A percentile compares a stretch with the other conserved stretches of the same genome.
These are phyloP conservation scores for Tausonia pullulans DNA, from an alignment of 1,284 basidiomycete species.

Conservation along the genomic window DNA sequence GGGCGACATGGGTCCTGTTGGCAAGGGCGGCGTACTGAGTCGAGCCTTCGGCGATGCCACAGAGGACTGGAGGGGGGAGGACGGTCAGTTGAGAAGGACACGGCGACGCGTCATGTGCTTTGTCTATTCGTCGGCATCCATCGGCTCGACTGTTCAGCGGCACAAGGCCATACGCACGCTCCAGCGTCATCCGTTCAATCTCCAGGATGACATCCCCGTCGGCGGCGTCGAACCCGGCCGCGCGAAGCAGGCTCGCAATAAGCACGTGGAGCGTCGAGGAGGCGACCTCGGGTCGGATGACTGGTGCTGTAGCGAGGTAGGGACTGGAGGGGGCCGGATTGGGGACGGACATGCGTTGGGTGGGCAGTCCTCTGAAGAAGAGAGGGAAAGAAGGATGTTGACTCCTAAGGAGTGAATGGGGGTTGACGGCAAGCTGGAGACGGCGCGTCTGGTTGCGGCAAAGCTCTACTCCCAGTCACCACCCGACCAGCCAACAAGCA, in stretches of 20 bases:
- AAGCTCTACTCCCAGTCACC: no score
- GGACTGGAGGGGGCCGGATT: no score
- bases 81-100: not conserved
- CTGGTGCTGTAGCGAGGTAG: not conserved
- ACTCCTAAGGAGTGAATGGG: no score
- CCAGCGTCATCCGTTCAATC: not conserved
- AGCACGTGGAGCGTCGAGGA: not conserved
- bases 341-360: no score
- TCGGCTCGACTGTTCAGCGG: no score
- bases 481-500: no score
- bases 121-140: no score
- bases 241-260: not conserved
- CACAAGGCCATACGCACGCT: not conserved
- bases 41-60: not conserved
- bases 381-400: no score
- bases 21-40: not conserved
- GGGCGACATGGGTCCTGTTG: not conserved
- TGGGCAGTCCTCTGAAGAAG: no score
- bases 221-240: not conserved
- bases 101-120: no score
- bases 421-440: no score
- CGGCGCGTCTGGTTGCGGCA: no score
- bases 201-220: not conserved
- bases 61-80: not conserved
- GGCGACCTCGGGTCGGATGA: not conserved